These are phyloP conservation scores for Populus euphratica DNA, from an alignment of 345 rosid species.

Conservation along the genomic window DNA sequence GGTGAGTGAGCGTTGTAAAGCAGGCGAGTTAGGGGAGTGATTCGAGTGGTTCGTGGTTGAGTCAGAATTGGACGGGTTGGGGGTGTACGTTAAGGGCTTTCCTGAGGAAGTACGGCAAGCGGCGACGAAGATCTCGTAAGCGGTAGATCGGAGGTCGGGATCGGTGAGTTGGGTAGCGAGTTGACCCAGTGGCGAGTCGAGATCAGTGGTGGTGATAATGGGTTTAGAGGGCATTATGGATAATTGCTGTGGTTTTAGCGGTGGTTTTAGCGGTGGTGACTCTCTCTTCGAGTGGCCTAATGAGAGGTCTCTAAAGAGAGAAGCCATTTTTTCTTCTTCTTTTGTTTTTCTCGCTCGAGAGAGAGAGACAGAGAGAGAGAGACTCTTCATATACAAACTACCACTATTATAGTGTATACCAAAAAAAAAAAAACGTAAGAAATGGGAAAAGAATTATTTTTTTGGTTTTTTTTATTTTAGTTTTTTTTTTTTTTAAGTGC, in stretches of 20 bases:
- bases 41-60: conserved; percentile 34
- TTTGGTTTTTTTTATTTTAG: too few relatives aligned
- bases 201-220: conserved; percentile 28
- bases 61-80: conserved; percentile 43
- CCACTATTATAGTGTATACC: too few relatives aligned
- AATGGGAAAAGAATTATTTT: too few relatives aligned
- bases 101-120: conserved; percentile 78
- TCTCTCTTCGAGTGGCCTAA: conserved; percentile 84
- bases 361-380: neutral
- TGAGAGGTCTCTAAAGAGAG: conserved; percentile 90
- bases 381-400: too few relatives aligned
- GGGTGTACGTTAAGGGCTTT: conserved; percentile 56
- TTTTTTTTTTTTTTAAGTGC: too few relatives aligned
- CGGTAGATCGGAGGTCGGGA: conserved; percentile 74
- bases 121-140: conserved; percentile 93
- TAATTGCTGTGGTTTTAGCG: conserved; percentile 16
- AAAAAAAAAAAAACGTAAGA: neutral
- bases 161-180: conserved; percentile 66
- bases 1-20: conserved; percentile 76
- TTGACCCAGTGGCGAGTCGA: conserved; percentile 75
- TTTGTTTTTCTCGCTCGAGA: neutral
- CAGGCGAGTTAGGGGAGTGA: conserved; percentile 41
- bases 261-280: conserved; percentile 36
- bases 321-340: conserved; percentile 51
- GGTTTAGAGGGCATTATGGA: conserved; percentile 29